A percentile compares a stretch with the other conserved stretches of the same genome.
Evolutionary conservation across 495 filamentous ascomycete genomes (phyloP).

Genomic region (Lophium mytilinum): DNA sequence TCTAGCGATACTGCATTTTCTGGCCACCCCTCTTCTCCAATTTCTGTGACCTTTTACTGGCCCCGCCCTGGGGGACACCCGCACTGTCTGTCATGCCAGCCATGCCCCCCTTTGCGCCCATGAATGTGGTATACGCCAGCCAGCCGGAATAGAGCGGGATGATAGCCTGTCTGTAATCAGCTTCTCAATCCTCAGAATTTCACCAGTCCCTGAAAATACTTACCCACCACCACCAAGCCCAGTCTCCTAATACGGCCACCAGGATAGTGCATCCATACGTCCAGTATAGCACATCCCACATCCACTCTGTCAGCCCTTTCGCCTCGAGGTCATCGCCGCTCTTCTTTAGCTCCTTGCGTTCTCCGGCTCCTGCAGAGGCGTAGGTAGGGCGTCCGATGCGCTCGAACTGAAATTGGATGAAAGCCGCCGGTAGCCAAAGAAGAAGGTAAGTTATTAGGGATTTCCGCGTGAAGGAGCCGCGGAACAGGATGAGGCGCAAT

Average conservation of each 20-base stretch:
- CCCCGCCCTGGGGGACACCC: conserved; percentile 8
- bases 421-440: conserved; percentile 62
- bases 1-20: conserved; percentile 31
- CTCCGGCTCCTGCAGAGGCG: conserved; percentile 39
- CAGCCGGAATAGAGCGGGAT: conserved; percentile 33
- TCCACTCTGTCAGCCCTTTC: conserved; percentile 86
- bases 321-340: conserved; percentile 85
- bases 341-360: conserved; percentile 46
- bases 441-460: conserved; percentile 64
- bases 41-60: conserved; percentile 34
- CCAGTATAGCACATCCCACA: conserved; percentile 95
- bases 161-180: conserved; percentile 5
- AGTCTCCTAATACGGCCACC: conserved; percentile 31
- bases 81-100: conserved; percentile 21
- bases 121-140: conserved; percentile 30
- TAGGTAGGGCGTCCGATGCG: conserved; percentile 70
- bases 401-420: conserved; percentile 79
- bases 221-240: conserved; percentile 34
- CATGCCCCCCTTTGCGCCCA: conserved; percentile 24
- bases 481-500: conserved; percentile 56
- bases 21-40: conserved; percentile 37
- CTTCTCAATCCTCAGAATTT: neutral
- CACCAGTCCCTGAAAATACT: neutral
- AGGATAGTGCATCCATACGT: conserved; percentile 45
- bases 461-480: conserved; percentile 39